phyloP scores from a whole-genome alignment of 2,329 filamentous ascomycete species.

The Cordyceps cicadae region DNA sequence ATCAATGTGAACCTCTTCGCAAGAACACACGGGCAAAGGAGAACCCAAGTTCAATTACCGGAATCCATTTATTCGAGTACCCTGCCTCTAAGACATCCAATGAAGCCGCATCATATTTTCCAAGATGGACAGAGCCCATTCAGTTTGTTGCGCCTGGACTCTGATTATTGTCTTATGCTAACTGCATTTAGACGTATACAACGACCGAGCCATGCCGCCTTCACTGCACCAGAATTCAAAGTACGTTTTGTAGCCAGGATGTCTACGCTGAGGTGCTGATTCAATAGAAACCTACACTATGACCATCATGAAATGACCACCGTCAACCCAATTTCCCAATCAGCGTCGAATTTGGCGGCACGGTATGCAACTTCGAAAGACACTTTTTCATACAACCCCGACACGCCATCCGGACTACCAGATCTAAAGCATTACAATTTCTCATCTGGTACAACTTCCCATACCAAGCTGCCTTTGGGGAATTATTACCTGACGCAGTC shows the following conservation, averaged over 20 bases:
- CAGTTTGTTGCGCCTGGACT: background rate
- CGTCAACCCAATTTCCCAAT: slow-evolving; percentile 8
- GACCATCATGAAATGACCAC: background rate
- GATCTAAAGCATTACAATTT: background rate
- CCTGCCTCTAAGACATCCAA: background rate
- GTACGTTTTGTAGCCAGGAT: background rate
- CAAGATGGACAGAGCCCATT: background rate
- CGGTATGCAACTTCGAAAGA: background rate
- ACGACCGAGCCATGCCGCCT: background rate
- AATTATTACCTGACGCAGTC: background rate
- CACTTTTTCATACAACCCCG: background rate
- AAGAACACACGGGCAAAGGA: background rate
- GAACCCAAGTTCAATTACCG: background rate
- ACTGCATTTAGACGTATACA: background rate
- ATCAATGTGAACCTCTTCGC: background rate
- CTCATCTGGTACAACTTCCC: background rate
- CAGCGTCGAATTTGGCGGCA: background rate
- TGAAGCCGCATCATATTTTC: background rate
- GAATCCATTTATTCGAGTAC: background rate
- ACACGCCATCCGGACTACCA: slow-evolving; percentile 4
- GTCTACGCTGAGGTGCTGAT: background rate
- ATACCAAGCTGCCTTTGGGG: no score
- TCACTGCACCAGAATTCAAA: background rate
- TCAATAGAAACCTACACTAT: background rate
- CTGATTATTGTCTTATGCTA: background rate